Conservation (phyloP, 352 stramenopile genomes). For the Globisporangium carolinianum region DNA sequence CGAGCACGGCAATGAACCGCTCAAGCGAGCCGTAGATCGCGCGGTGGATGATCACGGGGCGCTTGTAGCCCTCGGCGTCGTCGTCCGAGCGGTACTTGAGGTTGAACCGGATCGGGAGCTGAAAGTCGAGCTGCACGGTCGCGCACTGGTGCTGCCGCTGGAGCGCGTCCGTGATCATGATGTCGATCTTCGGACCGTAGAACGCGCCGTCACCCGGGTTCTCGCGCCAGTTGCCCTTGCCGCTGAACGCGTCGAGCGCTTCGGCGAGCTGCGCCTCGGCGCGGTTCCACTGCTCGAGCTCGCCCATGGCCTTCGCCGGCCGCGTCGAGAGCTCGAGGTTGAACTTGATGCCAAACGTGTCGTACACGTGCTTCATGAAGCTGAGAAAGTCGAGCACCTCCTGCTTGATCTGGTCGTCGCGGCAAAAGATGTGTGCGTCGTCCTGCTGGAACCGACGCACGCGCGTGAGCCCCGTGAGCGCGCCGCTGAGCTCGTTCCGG, state of each 20-base stretch:
- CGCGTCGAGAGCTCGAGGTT: slow-evolving; percentile 93
- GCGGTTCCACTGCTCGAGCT: slow-evolving; percentile 90
- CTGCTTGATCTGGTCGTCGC: slow-evolving; percentile 91
- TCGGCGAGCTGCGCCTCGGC: slow-evolving; percentile 71
- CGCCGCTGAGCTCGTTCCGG: slow-evolving; percentile 93
- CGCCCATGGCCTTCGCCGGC: slow-evolving; percentile 93
- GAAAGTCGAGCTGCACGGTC: slow-evolving; percentile 98
- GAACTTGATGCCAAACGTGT: slow-evolving; percentile 96
- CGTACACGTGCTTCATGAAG: slow-evolving; percentile 93
- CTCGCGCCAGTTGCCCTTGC: slow-evolving; percentile 96
- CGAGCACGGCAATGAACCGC: slow-evolving; percentile 97
- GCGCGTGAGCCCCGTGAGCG: slow-evolving; percentile 93
- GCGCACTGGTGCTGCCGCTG: slow-evolving; percentile 95
- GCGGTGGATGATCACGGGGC: slow-evolving; percentile 97
- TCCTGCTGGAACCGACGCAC: slow-evolving; percentile 97
- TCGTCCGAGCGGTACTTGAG: slow-evolving; percentile 77
- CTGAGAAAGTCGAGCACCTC: slow-evolving; percentile 92
- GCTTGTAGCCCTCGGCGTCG: slow-evolving; percentile 76
- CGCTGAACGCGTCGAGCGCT: slow-evolving; percentile 78
- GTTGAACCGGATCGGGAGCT: slow-evolving; percentile 94
- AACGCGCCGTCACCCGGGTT: slow-evolving; percentile 97
- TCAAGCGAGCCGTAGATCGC: slow-evolving; percentile 96
- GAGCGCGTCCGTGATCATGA: slow-evolving; percentile 96
- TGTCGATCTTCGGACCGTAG: slow-evolving; percentile 97
- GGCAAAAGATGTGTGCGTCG: slow-evolving; percentile 98